Evolutionary conservation across 73 alveolate genomes (phyloP).

Genomic region (Urostyla sp.): DNA sequence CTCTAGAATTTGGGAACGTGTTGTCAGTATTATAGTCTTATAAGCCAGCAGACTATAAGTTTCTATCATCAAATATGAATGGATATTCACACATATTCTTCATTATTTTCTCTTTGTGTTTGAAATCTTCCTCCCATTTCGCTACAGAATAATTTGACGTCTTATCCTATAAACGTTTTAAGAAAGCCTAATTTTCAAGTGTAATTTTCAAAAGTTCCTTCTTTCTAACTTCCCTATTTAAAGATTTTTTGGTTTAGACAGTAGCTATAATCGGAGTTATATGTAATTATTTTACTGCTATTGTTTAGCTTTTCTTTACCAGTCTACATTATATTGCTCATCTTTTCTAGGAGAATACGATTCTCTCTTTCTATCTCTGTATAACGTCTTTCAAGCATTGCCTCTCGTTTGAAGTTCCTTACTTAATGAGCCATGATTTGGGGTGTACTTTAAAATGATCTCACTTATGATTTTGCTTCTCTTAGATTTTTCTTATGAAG

Average conservation of each 20-base stretch:
- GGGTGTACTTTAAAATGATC: slow-evolving; percentile 21
- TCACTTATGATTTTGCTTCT: slow-evolving; percentile 29
- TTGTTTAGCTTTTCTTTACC: neutral
- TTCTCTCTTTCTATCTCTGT: slow-evolving; percentile 69
- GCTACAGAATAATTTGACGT: slow-evolving; percentile 50
- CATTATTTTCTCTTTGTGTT: slow-evolving; percentile 42
- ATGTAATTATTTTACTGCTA: neutral
- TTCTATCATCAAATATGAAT: slow-evolving; percentile 5
- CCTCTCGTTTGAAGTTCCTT: slow-evolving; percentile 25
- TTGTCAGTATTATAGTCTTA: neutral
- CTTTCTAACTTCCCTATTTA: slow-evolving; percentile 54
- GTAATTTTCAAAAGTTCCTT: slow-evolving; percentile 63
- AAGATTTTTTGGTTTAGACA: slow-evolving; percentile 17
- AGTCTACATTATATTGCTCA: slow-evolving; percentile 47
- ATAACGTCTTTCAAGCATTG: slow-evolving; percentile 28
- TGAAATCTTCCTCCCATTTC: slow-evolving; percentile 69
- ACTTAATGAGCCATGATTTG: neutral
- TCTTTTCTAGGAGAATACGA: slow-evolving; percentile 64
- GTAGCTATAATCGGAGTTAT: neutral
- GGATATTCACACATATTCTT: slow-evolving; percentile 71
- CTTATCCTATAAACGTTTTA: slow-evolving; percentile 67
- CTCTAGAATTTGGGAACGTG: neutral
- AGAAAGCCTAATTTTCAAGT: slow-evolving; percentile 65
- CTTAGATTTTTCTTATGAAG: neutral
- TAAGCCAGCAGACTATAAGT: neutral